Evolutionary conservation across 257 asterid species (phyloP).

Genomic region (Plantago ovata): DNA sequence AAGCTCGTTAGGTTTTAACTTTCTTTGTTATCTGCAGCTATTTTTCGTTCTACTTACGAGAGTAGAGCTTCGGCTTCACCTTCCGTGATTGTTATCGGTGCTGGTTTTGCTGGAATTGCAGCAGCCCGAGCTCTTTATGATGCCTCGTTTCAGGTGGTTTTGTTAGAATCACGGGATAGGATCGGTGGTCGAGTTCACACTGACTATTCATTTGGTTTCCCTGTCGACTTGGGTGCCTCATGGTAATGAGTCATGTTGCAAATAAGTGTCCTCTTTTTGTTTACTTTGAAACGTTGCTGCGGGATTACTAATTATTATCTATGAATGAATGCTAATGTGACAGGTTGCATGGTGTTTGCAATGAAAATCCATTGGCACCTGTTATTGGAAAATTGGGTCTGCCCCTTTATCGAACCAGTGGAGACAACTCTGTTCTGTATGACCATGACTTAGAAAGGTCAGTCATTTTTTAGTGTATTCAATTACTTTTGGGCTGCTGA

Average conservation of each 20-base stretch:
- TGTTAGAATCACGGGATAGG: conserved; percentile 93
- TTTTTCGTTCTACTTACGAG: conserved; percentile 36
- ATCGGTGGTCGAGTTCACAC: conserved; percentile 98
- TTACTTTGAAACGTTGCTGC: neutral
- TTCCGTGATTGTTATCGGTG: conserved; percentile 55
- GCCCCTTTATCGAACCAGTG: conserved; percentile 96
- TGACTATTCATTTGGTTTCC: conserved; percentile 92
- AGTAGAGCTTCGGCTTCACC: conserved; percentile 40
- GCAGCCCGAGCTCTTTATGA: conserved; percentile 64
- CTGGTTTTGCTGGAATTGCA: conserved; percentile 61
- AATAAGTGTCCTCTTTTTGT: neutral
- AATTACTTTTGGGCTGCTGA: conserved; percentile 1
- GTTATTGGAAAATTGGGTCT: conserved; percentile 87
- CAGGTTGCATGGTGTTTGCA: conserved; percentile 98
- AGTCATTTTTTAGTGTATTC: conserved; percentile 6
- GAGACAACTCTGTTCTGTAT: conserved; percentile 91
- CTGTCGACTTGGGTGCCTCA: conserved; percentile 98
- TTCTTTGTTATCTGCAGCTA: conserved; percentile 19
- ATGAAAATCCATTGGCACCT: conserved; percentile 91
- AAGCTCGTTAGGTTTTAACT: conserved; percentile 5
- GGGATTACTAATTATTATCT: conserved; percentile 10
- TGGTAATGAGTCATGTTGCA: conserved; percentile 45
- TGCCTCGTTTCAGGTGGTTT: conserved; percentile 58
- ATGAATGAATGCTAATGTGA: conserved; percentile 15
- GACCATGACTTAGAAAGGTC: conserved; percentile 99